phyloP scores from a whole-genome alignment of 805 yeast species.

The Ogataea philodendri region DNA sequence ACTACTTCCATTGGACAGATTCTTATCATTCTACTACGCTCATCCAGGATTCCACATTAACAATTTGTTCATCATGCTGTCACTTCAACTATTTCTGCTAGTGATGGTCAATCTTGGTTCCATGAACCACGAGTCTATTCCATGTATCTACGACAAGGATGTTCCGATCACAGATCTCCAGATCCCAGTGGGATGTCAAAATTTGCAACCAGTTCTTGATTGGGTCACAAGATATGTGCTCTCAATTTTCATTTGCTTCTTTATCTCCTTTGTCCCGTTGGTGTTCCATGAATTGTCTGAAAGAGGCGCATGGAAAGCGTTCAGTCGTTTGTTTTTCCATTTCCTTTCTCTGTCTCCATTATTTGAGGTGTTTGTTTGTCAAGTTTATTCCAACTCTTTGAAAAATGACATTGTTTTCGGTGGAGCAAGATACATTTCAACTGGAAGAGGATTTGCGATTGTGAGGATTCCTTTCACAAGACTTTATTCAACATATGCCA shows the following conservation, averaged over 20 bases:
- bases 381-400: slow-evolving; percentile 80
- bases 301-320: slow-evolving; percentile 76
- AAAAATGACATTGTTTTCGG: slow-evolving; percentile 79
- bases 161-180: slow-evolving; percentile 72
- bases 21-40: slow-evolving; percentile 90
- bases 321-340: slow-evolving; percentile 68
- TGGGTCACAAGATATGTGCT: slow-evolving; percentile 90
- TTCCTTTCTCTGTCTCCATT: slow-evolving; percentile 80
- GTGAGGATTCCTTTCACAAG: slow-evolving; percentile 69
- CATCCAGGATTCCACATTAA: slow-evolving; percentile 96
- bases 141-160: slow-evolving; percentile 64
- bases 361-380: slow-evolving; percentile 94
- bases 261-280: slow-evolving; percentile 85
- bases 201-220: slow-evolving; percentile 76
- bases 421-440: slow-evolving; percentile 87
- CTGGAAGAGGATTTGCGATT: slow-evolving; percentile 94
- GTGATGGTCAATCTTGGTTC: slow-evolving; percentile 79
- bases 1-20: slow-evolving; percentile 82
- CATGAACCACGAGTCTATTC: slow-evolving; percentile 64
- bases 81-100: slow-evolving; percentile 84
- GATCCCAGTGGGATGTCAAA: slow-evolving; percentile 80
- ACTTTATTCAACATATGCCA: slow-evolving; percentile 74
- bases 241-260: slow-evolving; percentile 89
- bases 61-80: slow-evolving; percentile 80
- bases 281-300: slow-evolving; percentile 85